These are phyloP conservation scores for Candida ovalis DNA, from an alignment of 805 yeast genomes.

Conservation along the genomic window DNA sequence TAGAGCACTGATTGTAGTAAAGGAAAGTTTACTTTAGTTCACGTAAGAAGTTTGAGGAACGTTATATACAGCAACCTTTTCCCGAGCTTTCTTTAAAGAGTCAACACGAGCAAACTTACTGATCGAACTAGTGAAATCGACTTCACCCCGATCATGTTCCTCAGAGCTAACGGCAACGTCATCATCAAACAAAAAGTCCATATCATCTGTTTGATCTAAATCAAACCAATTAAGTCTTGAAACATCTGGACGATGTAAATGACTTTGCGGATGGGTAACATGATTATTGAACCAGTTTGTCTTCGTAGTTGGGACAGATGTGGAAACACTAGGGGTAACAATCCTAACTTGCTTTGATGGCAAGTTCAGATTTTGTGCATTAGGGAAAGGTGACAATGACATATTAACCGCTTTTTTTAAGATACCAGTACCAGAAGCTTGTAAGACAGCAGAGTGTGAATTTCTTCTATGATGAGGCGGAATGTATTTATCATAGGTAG, in stretches of 20 bases:
- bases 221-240: conserved; percentile 6
- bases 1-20: too few relatives aligned
- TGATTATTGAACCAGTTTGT: conserved; percentile 30
- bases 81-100: neutral
- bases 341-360: conserved; percentile 18
- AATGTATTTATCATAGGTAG: conserved; percentile 34
- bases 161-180: conserved; percentile 6
- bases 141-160: neutral
- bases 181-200: conserved; percentile 18
- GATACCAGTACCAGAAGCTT: conserved; percentile 13
- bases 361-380: conserved; percentile 2
- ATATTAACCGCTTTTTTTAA: conserved; percentile 12
- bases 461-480: conserved; percentile 54
- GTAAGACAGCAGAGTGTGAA: conserved; percentile 27
- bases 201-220: conserved; percentile 7
- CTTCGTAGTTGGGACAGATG: conserved; percentile 35
- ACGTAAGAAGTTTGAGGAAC: conserved; percentile 2
- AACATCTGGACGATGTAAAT: neutral
- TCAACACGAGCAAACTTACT: neutral
- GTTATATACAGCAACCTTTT: neutral
- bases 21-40: too few relatives aligned
- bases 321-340: conserved; percentile 25
- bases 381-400: neutral
- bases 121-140: neutral
- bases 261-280: conserved; percentile 1